phyloP scores from a whole-genome alignment of 1,284 basidiomycete species.

The Trichosporon coremiiforme region DNA sequence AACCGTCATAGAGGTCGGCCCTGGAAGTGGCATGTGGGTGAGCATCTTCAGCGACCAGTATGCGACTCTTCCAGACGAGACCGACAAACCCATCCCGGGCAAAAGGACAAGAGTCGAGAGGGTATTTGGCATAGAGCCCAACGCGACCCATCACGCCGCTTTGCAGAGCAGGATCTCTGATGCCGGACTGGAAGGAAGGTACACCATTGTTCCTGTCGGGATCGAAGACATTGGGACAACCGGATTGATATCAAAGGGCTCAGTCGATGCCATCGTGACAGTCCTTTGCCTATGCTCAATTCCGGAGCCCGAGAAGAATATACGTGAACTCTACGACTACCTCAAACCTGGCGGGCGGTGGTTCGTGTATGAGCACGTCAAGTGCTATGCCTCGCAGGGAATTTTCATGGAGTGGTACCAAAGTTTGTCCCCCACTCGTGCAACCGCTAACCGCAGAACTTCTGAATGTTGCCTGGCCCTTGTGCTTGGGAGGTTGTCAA shows the following conservation, averaged over 20 bases:
- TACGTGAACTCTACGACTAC: constrained; percentile 30
- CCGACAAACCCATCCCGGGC: not conserved
- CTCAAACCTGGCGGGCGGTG: constrained; percentile 32
- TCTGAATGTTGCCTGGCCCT: constrained; percentile 30
- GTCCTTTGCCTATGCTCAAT: constrained; percentile 32
- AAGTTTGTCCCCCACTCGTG: constrained; percentile 6
- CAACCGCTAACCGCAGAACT: constrained; percentile 19
- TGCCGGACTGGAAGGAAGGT: constrained; percentile 26
- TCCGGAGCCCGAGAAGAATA: constrained; percentile 29
- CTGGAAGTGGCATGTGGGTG: constrained; percentile 32
- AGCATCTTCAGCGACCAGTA: constrained; percentile 33
- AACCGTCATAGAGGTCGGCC: constrained; percentile 31
- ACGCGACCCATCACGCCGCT: constrained; percentile 26
- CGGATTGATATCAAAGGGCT: constrained; percentile 25
- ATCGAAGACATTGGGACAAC: constrained; percentile 27
- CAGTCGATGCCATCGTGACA: constrained; percentile 30
- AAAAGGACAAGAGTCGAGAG: constrained; percentile 7
- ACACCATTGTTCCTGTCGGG: constrained; percentile 29
- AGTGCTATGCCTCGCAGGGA: constrained; percentile 22
- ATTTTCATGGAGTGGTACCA: constrained; percentile 24
- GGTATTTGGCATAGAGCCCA: constrained; percentile 32
- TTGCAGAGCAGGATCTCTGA: constrained; percentile 20
- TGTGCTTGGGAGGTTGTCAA: constrained; percentile 29
- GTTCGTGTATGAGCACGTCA: constrained; percentile 33
- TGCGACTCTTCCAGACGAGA: not conserved